These are phyloP conservation scores for Diaporthe ilicicola DNA, from an alignment of 2,329 filamentous ascomycete species.

Conservation along the genomic window DNA sequence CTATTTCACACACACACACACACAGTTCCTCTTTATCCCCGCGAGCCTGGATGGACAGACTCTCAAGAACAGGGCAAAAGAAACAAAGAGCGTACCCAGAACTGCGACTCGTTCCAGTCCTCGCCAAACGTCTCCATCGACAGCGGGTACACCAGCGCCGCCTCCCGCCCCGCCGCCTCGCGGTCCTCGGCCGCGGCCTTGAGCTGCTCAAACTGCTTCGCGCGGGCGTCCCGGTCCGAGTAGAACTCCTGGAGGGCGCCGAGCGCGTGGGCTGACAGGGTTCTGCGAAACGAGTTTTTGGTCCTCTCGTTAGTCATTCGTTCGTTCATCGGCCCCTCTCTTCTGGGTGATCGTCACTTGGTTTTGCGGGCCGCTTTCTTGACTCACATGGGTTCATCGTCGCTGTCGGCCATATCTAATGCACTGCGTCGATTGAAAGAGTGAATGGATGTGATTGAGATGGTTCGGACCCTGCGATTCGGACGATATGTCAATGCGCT, in stretches of 20 bases:
- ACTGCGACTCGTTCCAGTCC: slow-evolving; percentile 86
- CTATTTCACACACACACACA: background rate
- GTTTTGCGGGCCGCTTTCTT: background rate
- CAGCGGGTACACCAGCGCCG: slow-evolving; percentile 41
- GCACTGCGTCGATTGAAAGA: background rate
- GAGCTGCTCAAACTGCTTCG: slow-evolving; percentile 73
- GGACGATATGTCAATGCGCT: background rate
- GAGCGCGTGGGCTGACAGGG: slow-evolving; percentile 72
- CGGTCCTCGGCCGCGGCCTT: slow-evolving; percentile 66
- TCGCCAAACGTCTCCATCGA: slow-evolving; percentile 78
- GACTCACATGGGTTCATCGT: slow-evolving; percentile 61
- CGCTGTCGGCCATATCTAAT: slow-evolving; percentile 46
- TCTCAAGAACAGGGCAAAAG: background rate
- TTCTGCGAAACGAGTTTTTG: slow-evolving; percentile 48
- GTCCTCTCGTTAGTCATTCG: background rate
- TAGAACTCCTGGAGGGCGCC: slow-evolving; percentile 79
- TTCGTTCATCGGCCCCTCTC: background rate
- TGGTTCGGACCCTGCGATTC: background rate
- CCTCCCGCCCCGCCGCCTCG: background rate
- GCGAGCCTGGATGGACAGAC: too few species aligned
- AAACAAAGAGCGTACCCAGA: slow-evolving; percentile 73
- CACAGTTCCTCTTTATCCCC: background rate
- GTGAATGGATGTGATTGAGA: background rate
- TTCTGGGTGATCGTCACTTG: background rate
- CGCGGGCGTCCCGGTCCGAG: slow-evolving; percentile 72